A percentile compares a stretch with the other conserved stretches of the same genome.
These are phyloP conservation scores for Rhodotorula babjevae DNA, from an alignment of 768 basidiomycete species.

Conservation along the genomic window DNA sequence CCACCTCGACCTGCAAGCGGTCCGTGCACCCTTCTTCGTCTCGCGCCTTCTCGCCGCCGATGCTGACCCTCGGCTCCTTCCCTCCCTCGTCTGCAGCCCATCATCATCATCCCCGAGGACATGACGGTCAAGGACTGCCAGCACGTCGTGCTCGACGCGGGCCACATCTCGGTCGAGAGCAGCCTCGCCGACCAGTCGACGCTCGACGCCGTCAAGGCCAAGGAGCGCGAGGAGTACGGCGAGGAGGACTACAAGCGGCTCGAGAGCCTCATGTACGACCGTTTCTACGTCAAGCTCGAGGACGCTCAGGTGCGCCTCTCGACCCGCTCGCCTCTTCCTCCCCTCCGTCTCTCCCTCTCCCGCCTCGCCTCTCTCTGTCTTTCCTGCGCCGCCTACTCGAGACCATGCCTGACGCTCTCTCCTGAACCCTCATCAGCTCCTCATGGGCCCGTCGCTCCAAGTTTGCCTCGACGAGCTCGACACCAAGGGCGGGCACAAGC, in stretches of 20 bases:
- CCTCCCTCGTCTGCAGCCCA: constrained; percentile 51
- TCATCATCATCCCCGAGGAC: constrained; percentile 93
- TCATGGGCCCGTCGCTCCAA: constrained; percentile 77
- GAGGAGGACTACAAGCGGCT: constrained; percentile 80
- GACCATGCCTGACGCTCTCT: background rate
- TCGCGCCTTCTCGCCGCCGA: no score
- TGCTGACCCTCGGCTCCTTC: background rate
- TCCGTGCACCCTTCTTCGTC: background rate
- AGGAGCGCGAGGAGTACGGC: constrained; percentile 74
- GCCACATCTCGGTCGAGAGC: constrained; percentile 83
- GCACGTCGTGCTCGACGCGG: constrained; percentile 88
- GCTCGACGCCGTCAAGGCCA: constrained; percentile 69
- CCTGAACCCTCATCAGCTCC: constrained; percentile 56
- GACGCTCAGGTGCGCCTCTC: constrained; percentile 70
- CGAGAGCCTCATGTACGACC: constrained; percentile 94
- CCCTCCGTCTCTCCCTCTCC: background rate
- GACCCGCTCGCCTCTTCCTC: no score
- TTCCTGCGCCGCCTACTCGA: no score
- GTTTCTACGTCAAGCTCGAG: constrained; percentile 70
- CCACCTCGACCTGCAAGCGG: constrained; percentile 89
- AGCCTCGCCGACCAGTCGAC: constrained; percentile 79
- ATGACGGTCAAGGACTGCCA: constrained; percentile 71
- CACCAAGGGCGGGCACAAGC: constrained; percentile 44
- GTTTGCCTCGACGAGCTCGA: constrained; percentile 73
- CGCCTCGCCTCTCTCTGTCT: no score